Conservation (phyloP, 257 asterid genomes). For the Przewalskia tangutica region DNA sequence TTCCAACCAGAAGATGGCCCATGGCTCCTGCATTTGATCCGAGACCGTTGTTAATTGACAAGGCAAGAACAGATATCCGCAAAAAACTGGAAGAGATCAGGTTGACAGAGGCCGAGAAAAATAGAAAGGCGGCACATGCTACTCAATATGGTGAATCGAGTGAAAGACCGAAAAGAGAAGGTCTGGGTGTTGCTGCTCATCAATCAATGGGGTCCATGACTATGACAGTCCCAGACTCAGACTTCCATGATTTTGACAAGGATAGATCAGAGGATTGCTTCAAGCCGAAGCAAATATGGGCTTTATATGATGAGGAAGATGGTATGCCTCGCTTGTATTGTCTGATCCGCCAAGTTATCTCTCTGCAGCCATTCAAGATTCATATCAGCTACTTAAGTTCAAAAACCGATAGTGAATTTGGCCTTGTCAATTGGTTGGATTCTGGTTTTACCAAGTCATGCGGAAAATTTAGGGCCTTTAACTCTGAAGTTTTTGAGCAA, state of each 20-base stretch:
- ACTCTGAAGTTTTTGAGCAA: constrained; percentile 78
- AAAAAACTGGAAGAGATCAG: constrained; percentile 56
- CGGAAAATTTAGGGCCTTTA: constrained; percentile 75
- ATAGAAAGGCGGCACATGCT: constrained; percentile 34
- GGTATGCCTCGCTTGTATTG: constrained; percentile 99
- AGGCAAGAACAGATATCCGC: constrained; percentile 55
- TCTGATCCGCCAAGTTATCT: constrained; percentile 76
- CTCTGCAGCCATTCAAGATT: constrained; percentile 76
- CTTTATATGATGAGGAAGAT: constrained; percentile 92
- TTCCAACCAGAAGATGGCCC: constrained; percentile 34
- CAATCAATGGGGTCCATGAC: constrained; percentile 43
- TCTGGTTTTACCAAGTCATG: constrained; percentile 93
- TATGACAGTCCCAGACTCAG: constrained; percentile 92
- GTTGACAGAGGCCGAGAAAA: constrained; percentile 48
- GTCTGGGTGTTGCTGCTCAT: constrained; percentile 14
- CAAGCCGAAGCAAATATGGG: constrained; percentile 95
- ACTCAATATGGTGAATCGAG: constrained; percentile 25
- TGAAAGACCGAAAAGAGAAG: constrained; percentile 20
- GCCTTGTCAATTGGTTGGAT: constrained; percentile 83
- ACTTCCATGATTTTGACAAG: constrained; percentile 89
- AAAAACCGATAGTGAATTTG: constrained; percentile 74
- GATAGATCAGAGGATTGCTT: constrained; percentile 90
- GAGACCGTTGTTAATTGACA: constrained; percentile 59
- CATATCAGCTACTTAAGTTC: constrained; percentile 84
- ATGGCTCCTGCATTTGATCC: constrained; percentile 54